These are phyloP conservation scores for Evernia prunastri DNA, from an alignment of 495 filamentous ascomycete genomes.

Conservation along the genomic window DNA sequence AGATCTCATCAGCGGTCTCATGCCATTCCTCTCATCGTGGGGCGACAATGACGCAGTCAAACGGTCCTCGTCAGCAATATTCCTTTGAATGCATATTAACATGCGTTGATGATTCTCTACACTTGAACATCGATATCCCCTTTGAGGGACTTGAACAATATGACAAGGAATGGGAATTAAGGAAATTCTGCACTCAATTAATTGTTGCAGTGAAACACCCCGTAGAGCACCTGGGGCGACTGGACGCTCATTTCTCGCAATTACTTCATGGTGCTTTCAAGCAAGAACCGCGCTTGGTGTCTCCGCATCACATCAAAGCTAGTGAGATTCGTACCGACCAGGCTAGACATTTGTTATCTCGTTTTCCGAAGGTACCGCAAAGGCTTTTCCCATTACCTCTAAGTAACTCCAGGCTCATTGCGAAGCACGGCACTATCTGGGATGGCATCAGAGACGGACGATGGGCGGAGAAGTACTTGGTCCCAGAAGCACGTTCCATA, in stretches of 20 bases:
- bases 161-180: constrained; percentile 12
- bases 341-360: neutral
- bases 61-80: constrained; percentile 9
- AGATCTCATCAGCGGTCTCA: too few relatives aligned
- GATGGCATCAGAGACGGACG: constrained; percentile 14
- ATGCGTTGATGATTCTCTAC: constrained; percentile 1
- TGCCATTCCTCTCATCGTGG: too few relatives aligned
- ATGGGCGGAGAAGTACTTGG: constrained; percentile 11
- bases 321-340: neutral
- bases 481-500: constrained; percentile 6
- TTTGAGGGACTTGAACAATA: constrained; percentile 1
- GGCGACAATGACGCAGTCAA: too few relatives aligned
- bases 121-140: neutral
- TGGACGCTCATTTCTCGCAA: constrained; percentile 2
- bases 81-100: neutral
- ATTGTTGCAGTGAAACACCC: constrained; percentile 4
- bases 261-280: constrained; percentile 6
- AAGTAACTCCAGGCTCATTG: neutral
- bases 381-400: constrained; percentile 5
- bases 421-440: constrained; percentile 5
- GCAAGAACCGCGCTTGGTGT: neutral
- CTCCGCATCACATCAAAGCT: neutral
- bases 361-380: neutral
- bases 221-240: constrained; percentile 2
- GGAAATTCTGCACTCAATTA: constrained; percentile 4